Evolutionary conservation across 495 filamentous ascomycete genomes (phyloP).

Genomic region (Xylaria acuta): DNA sequence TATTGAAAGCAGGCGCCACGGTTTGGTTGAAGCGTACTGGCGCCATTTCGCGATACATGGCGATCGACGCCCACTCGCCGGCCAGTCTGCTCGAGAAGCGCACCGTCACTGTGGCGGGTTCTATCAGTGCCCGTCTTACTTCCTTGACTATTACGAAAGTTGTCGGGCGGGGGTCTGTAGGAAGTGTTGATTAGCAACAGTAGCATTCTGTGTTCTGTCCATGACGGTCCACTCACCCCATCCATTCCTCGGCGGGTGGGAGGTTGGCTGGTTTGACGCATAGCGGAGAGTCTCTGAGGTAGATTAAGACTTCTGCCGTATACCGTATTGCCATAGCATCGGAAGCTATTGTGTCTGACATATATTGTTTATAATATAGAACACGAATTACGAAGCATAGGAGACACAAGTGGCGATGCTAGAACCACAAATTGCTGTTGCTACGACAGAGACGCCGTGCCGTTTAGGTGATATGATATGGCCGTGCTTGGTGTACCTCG

Average conservation of each 20-base stretch:
- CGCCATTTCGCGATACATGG: slow-evolving; percentile 67
- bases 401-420: not conserved
- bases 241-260: slow-evolving; percentile 95
- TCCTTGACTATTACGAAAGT: slow-evolving; percentile 46
- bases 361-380: slow-evolving; percentile 34
- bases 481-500: not conserved
- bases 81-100: slow-evolving; percentile 53
- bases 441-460: not conserved
- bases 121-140: slow-evolving; percentile 51
- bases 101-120: slow-evolving; percentile 48
- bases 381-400: slow-evolving; percentile 7
- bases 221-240: slow-evolving; percentile 71
- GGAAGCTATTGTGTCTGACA: slow-evolving; percentile 26
- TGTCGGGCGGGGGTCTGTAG: slow-evolving; percentile 52
- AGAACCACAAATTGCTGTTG: not conserved
- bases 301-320: slow-evolving; percentile 76
- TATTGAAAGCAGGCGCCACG: slow-evolving; percentile 25
- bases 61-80: slow-evolving; percentile 67
- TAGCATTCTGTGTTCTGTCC: not conserved
- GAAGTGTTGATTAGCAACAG: slow-evolving; percentile 33
- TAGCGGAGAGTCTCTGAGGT: slow-evolving; percentile 81
- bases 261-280: slow-evolving; percentile 80
- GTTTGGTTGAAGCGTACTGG: slow-evolving; percentile 39
- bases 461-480: not conserved
- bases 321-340: slow-evolving; percentile 67